These are phyloP conservation scores for Fusarium nelsonii DNA, from an alignment of 2,329 filamentous ascomycete genomes.

Conservation along the genomic window DNA sequence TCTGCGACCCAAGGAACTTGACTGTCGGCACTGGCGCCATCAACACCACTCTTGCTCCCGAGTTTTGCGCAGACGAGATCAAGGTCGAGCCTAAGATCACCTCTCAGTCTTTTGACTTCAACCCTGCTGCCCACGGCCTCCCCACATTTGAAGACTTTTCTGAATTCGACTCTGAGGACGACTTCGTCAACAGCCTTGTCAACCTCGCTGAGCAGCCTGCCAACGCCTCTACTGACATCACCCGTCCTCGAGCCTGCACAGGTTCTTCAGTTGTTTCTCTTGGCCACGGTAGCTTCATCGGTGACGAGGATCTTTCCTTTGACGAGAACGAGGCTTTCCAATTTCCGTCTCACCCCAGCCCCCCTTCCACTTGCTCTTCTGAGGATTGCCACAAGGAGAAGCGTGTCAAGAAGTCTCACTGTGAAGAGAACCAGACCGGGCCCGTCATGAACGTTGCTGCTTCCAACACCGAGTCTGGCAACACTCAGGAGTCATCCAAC, in stretches of 20 bases:
- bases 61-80: slow-evolving; percentile 76
- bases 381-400: slow-evolving; percentile 67
- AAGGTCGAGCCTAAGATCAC: slow-evolving; percentile 64
- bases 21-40: slow-evolving; percentile 73
- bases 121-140: slow-evolving; percentile 67
- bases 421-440: slow-evolving; percentile 57
- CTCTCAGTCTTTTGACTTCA: slow-evolving; percentile 65
- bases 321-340: slow-evolving; percentile 75
- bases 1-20: slow-evolving; percentile 91
- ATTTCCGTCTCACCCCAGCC: slow-evolving; percentile 72
- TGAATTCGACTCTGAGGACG: slow-evolving; percentile 91
- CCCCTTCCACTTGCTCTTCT: slow-evolving; percentile 56
- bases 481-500: slow-evolving; percentile 53
- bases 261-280: slow-evolving; percentile 76
- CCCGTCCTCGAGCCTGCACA: slow-evolving; percentile 76
- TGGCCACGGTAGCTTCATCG: slow-evolving; percentile 82
- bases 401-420: slow-evolving; percentile 66
- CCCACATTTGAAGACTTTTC: slow-evolving; percentile 87
- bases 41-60: slow-evolving; percentile 64
- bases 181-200: slow-evolving; percentile 78
- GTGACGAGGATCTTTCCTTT: slow-evolving; percentile 80
- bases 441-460: slow-evolving; percentile 60
- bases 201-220: slow-evolving; percentile 67
- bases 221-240: slow-evolving; percentile 64
- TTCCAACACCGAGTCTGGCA: slow-evolving; percentile 51